These are phyloP conservation scores for Candida ponderosae DNA, from an alignment of 805 yeast genomes.

Conservation along the genomic window DNA sequence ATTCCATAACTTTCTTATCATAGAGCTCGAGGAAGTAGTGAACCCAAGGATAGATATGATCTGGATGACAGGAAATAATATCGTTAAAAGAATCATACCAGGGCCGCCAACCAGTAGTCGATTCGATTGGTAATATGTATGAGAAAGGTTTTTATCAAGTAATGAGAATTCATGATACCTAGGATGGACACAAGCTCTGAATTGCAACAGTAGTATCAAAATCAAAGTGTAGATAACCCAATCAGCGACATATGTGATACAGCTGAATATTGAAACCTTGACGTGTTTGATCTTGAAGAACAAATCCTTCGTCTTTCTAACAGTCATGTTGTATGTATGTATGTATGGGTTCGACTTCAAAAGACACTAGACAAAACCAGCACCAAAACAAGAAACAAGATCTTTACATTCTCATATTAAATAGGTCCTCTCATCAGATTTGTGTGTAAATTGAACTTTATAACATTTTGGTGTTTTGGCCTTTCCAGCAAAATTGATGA, in stretches of 20 bases:
- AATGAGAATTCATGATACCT: constrained; percentile 32
- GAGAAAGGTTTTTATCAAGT: constrained; percentile 23
- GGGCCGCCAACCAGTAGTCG: constrained; percentile 24
- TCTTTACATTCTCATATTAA: not conserved
- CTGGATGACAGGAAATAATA: constrained; percentile 26
- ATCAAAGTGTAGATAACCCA: constrained; percentile 19
- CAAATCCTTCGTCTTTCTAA: constrained; percentile 13
- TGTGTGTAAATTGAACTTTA: not conserved
- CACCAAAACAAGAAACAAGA: not conserved
- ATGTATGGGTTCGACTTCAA: too few species aligned
- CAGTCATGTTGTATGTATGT: constrained; percentile 3
- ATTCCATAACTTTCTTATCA: constrained; percentile 31
- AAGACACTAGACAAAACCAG: too few species aligned
- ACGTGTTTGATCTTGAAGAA: constrained; percentile 17
- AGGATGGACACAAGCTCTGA: constrained; percentile 28
- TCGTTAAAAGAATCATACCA: constrained; percentile 21
- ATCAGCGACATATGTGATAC: constrained; percentile 23
- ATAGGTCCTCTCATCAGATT: constrained; percentile 4
- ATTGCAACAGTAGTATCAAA: constrained; percentile 17
- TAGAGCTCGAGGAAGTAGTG: constrained; percentile 8
- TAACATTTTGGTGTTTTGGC: not conserved
- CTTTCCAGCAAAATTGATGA: not conserved
- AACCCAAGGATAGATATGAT: constrained; percentile 14
- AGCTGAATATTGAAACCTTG: constrained; percentile 21
- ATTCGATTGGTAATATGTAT: constrained; percentile 26